Conservation (phyloP, 371 early-diverging fungal species). For the Mucor velutinosus region DNA sequence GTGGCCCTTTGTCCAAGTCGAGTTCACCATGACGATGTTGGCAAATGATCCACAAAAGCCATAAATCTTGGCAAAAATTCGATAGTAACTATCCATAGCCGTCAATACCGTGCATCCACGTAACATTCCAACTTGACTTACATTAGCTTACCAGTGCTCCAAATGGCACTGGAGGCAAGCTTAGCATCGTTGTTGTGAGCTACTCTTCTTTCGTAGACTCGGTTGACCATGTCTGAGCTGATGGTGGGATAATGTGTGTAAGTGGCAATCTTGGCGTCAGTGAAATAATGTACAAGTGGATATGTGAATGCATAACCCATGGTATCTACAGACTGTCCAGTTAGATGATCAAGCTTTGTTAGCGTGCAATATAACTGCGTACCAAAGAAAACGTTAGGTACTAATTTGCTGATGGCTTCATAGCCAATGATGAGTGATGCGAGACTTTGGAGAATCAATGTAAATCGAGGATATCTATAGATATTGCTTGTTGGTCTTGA, state of each 20-base stretch:
- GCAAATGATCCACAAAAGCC: conserved; percentile 79
- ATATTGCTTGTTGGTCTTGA: too few relatives aligned
- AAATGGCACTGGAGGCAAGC: conserved; percentile 59
- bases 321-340: conserved; percentile 63
- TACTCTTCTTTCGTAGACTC: conserved; percentile 69
- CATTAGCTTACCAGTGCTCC: conserved; percentile 69
- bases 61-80: conserved; percentile 74
- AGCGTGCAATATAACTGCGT: not conserved
- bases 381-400: conserved; percentile 89
- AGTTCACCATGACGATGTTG: conserved; percentile 85
- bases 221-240: conserved; percentile 92
- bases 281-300: conserved; percentile 74
- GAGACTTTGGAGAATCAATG: conserved; percentile 85
- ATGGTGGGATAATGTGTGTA: conserved; percentile 97
- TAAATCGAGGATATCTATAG: conserved; percentile 78
- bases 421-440: conserved; percentile 77
- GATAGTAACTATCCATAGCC: conserved; percentile 69
- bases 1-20: conserved; percentile 94
- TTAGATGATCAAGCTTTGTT: not conserved
- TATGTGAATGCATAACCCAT: conserved; percentile 95
- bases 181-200: conserved; percentile 67
- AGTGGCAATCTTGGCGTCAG: conserved; percentile 68
- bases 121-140: conserved; percentile 23
- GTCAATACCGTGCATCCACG: not conserved
- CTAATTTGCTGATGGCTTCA: conserved; percentile 72